Evolutionary conservation across 2,329 filamentous ascomycete species (phyloP).

Genomic region (Exophiala alcalophila): DNA sequence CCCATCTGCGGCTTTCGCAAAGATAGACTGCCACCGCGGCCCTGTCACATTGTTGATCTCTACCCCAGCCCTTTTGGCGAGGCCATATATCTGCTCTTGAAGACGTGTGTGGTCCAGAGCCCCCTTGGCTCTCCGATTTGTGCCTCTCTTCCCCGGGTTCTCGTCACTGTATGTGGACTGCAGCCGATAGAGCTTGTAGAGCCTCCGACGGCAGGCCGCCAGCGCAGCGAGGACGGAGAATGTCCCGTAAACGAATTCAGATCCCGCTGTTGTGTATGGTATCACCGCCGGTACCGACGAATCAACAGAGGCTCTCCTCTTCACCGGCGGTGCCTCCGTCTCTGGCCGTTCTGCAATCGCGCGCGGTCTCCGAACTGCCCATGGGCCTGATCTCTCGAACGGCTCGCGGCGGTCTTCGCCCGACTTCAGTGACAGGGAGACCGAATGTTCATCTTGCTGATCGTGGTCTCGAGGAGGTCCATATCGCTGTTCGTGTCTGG

Average conservation of each 20-base stretch:
- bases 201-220: slow-evolving; percentile 62
- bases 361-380: too few relatives aligned
- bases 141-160: slow-evolving; percentile 11
- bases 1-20: slow-evolving; percentile 79
- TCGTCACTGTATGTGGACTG: too few relatives aligned
- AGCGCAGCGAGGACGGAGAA: slow-evolving; percentile 79
- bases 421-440: not conserved
- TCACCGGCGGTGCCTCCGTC: too few relatives aligned
- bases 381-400: too few relatives aligned
- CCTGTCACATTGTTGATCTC: slow-evolving; percentile 31
- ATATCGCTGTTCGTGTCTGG: slow-evolving; percentile 17
- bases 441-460: not conserved
- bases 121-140: slow-evolving; percentile 1
- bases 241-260: slow-evolving; percentile 85
- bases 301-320: too few relatives aligned
- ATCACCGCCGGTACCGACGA: slow-evolving; percentile 47
- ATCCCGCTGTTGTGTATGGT: slow-evolving; percentile 78
- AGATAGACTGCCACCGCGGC: slow-evolving; percentile 59
- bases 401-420: too few relatives aligned
- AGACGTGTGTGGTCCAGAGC: slow-evolving; percentile 1
- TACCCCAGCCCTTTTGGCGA: slow-evolving; percentile 16
- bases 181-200: slow-evolving; percentile 79
- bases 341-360: too few relatives aligned
- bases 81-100: slow-evolving; percentile 13
- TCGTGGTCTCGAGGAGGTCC: not conserved